Percentiles rank a stretch among this genome's conserved stretches.
Evolutionary conservation across 257 asterid genomes (phyloP).

Genomic region (Nicotiana benthamiana): DNA sequence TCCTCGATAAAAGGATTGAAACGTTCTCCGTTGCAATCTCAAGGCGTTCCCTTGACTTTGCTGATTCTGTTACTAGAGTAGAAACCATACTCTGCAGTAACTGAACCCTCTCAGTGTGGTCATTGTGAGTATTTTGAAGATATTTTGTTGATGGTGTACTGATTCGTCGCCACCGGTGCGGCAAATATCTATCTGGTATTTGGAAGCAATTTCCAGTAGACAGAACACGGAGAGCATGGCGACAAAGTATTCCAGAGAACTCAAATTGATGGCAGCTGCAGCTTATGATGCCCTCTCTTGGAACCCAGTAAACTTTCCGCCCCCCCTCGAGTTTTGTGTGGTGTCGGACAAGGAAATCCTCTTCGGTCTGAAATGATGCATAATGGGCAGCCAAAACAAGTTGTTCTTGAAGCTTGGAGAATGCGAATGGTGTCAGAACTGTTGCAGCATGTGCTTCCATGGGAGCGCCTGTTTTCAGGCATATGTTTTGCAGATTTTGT

Average conservation of each 20-base stretch:
- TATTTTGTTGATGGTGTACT: slow-evolving; percentile 35
- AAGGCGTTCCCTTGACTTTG: slow-evolving; percentile 62
- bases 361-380: slow-evolving; percentile 79
- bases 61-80: slow-evolving; percentile 60
- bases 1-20: slow-evolving; percentile 52
- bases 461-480: slow-evolving; percentile 96
- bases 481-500: slow-evolving; percentile 85
- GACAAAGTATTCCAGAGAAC: slow-evolving; percentile 84
- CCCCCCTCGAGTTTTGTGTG: slow-evolving; percentile 94
- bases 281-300: slow-evolving; percentile 72
- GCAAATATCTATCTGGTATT: slow-evolving; percentile 77
- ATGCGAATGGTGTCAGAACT: slow-evolving; percentile 82
- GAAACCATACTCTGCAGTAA: slow-evolving; percentile 72
- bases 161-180: slow-evolving; percentile 66
- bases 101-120: slow-evolving; percentile 63
- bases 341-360: slow-evolving; percentile 75
- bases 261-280: slow-evolving; percentile 95
- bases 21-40: slow-evolving; percentile 75
- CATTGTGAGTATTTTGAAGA: slow-evolving; percentile 36
- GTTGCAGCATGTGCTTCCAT: slow-evolving; percentile 97
- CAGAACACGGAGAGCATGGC: slow-evolving; percentile 87
- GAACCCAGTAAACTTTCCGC: slow-evolving; percentile 80
- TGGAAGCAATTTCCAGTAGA: slow-evolving; percentile 94
- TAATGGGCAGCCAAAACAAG: slow-evolving; percentile 88
- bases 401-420: slow-evolving; percentile 91